Base-by-base conservation (phyloP, 495 filamentous ascomycete species). In the Penicillium egyptiacum region DNA sequence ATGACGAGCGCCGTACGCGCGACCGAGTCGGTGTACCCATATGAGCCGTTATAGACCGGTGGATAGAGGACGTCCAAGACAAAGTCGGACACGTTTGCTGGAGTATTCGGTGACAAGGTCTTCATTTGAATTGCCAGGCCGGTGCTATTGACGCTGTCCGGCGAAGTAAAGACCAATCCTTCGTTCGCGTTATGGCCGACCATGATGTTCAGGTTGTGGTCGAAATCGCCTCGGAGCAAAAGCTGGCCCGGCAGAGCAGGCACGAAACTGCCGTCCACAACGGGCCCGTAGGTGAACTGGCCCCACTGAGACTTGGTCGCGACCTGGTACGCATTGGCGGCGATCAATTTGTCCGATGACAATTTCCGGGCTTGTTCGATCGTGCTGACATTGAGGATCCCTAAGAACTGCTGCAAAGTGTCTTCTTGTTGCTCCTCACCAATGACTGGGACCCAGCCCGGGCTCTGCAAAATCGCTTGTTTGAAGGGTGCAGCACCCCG, bases 211-310 rank as follows among this genome's bases (percentile, higher is more conserved):
- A 89, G 50, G 31, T 63, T 66, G 22, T 71, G 72, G 62, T 87
- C 78, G 59, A 82, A 88, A 5, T 77, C 70, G 8, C 82, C 85
- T 23, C 81, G 58, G 2, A 78, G 66, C 1, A 90, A 74, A n/a
- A 87, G 70, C 39, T 81, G 72, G 5, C 80, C 77, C 4, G 85
- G 83, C 16, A 82, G 59, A 4, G 68, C 72, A 1, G 83, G 83
- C 2, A 82, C 81, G 56, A 86, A 85, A 12, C 66, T 59, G 10
- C 83, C 84, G 64, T 89, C 87, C 6, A 86, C 80, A 0, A 75
- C 72, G 3, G 84, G 83, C 0, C 81, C 79, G 59, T 83, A 88
- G 0, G 74, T 75, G 68, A 81, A 86, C 0, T 45, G 51, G 9
- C 83, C 83, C 56, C 78, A 82, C 0, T 64, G 5, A 0, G 79